Evolutionary conservation across 148 eudicot genomes (phyloP).

Genomic region (Rheum nobile): DNA sequence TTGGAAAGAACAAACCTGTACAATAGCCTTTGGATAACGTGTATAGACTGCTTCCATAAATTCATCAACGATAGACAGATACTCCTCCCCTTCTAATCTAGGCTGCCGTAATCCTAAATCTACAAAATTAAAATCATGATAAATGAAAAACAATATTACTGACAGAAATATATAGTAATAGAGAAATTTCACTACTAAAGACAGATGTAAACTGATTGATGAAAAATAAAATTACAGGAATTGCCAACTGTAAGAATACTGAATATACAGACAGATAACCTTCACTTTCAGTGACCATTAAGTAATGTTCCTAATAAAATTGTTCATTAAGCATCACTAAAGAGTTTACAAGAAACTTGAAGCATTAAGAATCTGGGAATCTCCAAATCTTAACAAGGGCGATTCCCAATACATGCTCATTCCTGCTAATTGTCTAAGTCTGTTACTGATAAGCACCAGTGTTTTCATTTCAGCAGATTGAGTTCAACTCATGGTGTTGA

Average conservation of each 20-base stretch:
- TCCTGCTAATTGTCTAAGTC: background rate
- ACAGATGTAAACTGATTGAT: background rate
- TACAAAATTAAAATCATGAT: conserved; percentile 20
- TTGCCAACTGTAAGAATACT: background rate
- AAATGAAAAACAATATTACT: background rate
- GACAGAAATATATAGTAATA: background rate
- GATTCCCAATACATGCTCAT: background rate
- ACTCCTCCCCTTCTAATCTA: conserved; percentile 95
- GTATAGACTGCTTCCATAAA: conserved; percentile 94
- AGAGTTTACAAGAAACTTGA: background rate
- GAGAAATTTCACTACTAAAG: background rate
- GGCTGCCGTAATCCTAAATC: conserved; percentile 94
- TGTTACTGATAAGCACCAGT: background rate
- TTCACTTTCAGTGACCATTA: background rate
- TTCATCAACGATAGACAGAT: conserved; percentile 77
- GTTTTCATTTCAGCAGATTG: background rate
- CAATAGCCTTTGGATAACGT: conserved; percentile 99
- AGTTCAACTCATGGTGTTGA: background rate
- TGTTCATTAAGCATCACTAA: background rate
- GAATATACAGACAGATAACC: background rate
- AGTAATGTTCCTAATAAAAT: background rate
- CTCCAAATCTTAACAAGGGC: background rate
- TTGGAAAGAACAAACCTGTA: conserved; percentile 47
- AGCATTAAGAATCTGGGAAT: background rate
- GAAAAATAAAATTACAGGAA: background rate